phyloP scores from a whole-genome alignment of 2,329 filamentous ascomycete genomes.

The Fusarium fujikuroi region DNA sequence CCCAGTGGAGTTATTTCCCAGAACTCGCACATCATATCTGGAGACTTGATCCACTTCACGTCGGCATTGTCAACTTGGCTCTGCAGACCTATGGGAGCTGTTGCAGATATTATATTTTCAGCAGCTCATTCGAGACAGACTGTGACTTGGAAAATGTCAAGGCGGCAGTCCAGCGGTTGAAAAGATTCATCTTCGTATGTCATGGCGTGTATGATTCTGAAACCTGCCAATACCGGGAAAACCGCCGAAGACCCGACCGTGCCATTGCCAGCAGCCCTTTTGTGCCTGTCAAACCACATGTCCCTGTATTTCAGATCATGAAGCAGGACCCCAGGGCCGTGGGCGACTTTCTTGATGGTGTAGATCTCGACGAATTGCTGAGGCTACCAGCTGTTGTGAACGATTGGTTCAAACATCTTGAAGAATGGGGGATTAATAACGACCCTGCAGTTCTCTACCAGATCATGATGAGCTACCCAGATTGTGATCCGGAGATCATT shows the following conservation, averaged over 20 bases:
- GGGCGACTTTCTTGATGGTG: background rate
- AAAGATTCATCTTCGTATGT: background rate
- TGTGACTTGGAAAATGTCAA: background rate
- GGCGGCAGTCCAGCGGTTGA: background rate
- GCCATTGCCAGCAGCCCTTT: background rate
- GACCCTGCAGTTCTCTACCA: background rate
- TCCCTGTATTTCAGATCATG: background rate
- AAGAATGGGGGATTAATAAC: background rate
- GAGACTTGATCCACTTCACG: background rate
- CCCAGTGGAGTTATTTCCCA: background rate
- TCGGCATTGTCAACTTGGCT: background rate
- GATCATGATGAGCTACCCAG: background rate
- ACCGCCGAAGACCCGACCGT: accelerated
- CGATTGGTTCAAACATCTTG: background rate
- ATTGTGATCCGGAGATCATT: background rate
- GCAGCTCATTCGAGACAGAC: background rate
- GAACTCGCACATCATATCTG: background rate
- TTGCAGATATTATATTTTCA: background rate
- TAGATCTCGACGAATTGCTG: accelerated
- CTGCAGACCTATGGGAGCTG: background rate
- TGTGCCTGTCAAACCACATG: background rate
- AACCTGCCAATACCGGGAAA: background rate
- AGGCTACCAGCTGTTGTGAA: accelerated
- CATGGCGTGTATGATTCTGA: background rate
- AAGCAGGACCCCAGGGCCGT: background rate